Base-by-base conservation (phyloP, 2,329 filamentous ascomycete genomes). In the Cercospora brassicicola region DNA sequence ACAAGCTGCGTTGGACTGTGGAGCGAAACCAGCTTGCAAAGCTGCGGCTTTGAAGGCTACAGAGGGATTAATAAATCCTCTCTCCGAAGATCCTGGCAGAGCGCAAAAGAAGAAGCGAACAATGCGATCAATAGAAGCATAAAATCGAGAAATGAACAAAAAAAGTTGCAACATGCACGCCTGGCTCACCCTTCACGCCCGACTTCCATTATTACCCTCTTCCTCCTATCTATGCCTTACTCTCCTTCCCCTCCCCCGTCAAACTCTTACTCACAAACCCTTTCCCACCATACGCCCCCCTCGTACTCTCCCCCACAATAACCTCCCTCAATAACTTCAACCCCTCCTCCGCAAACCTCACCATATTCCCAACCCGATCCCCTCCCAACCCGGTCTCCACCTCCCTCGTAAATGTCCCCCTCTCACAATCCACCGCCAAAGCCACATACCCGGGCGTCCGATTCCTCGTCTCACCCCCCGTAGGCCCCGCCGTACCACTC, bases 401-500 rank as follows among this genome's bases (percentile, higher is more conserved):
- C 76, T 90, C 88, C 64, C 82, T 82, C 63, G 82, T 85, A 67
- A 83, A 81, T 0, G 81, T 84, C 0, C 84, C 86, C n/a, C 78
- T 78, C 18, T 85, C 82, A 13, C 82, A 82, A 23, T 83, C 83
- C 7, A 90, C 85, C n/a, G 87, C 87, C 42, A 90, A 76, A 15
- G 88, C 87, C 30, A 89, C 86, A 80, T 89, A 90, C 1, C 88
- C 88, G 80, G 87, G 88, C 39, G 81, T 86, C 45, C 88, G 78
- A 75, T 89, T 89, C 69, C 78, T 80, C 55, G 84, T 85, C 30
- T 78, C 78, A 0, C 87, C 88, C 11, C 85, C 86, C 0, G 85
- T 88, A 8, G 88, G 88, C 0, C 88, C 88, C n/a, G 88, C 88
- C 2, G 87, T 90, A 0, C 88, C 88, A 62, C 84, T 87, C 80